Percentiles rank a stretch among this genome's conserved stretches.
These are phyloP conservation scores for Aurifilum marmelostoma DNA, from an alignment of 2,329 filamentous ascomycete genomes.

Conservation along the genomic window DNA sequence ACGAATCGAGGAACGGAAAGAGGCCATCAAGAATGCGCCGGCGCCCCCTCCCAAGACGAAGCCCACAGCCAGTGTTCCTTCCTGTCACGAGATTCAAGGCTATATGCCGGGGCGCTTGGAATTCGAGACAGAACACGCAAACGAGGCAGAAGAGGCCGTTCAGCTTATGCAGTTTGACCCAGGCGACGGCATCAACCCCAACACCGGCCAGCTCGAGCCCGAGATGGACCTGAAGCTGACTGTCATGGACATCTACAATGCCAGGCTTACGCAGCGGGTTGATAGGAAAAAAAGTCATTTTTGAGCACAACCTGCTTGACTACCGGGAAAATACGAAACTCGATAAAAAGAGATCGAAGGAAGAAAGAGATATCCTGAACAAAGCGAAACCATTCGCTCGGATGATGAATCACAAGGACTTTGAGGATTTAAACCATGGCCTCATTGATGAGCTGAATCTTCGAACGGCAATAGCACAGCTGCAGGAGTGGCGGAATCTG, in stretches of 20 bases:
- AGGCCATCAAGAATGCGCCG: slow-evolving; percentile 81
- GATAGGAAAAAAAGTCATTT: slow-evolving; percentile 96
- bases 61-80: slow-evolving; percentile 90
- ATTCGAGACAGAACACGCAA: slow-evolving; percentile 96
- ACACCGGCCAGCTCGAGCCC: slow-evolving; percentile 84
- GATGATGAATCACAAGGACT: slow-evolving; percentile 95
- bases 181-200: slow-evolving; percentile 85
- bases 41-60: slow-evolving; percentile 90
- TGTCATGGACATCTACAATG: slow-evolving; percentile 98
- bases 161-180: slow-evolving; percentile 99
- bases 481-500: slow-evolving; percentile 91
- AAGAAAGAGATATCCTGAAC: slow-evolving; percentile 87
- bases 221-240: slow-evolving; percentile 98
- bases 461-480: slow-evolving; percentile 82
- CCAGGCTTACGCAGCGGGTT: slow-evolving; percentile 83
- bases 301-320: slow-evolving; percentile 91
- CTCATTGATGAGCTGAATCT: slow-evolving; percentile 90
- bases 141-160: slow-evolving; percentile 96
- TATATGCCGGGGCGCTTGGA: slow-evolving; percentile 98
- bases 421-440: slow-evolving; percentile 81
- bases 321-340: slow-evolving; percentile 87
- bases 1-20: slow-evolving; percentile 88
- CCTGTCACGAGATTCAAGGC: slow-evolving; percentile 96
- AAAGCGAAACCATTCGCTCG: slow-evolving; percentile 95
- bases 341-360: slow-evolving; percentile 95